Conservation (phyloP, 768 basidiomycete species). For the Boletus rex-veris region DNA sequence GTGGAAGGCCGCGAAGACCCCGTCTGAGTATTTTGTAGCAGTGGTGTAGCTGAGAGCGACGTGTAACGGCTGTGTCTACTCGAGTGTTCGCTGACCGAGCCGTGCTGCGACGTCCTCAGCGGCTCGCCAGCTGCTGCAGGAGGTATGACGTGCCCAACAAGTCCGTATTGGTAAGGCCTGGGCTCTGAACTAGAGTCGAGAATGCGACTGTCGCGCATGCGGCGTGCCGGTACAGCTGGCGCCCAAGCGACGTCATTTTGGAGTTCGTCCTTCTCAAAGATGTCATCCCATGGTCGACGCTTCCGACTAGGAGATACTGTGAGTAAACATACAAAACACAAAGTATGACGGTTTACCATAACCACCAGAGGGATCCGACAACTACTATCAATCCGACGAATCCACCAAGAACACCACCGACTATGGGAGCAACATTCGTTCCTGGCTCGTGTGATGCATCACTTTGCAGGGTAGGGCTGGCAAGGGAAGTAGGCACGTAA, state of each 20-base stretch:
- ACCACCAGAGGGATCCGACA: conserved; percentile 45
- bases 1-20: conserved; percentile 42
- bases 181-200: conserved; percentile 38
- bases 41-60: conserved; percentile 24
- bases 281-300: conserved; percentile 47
- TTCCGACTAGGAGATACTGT: conserved; percentile 36
- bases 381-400: conserved; percentile 48
- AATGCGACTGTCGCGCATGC: conserved; percentile 25
- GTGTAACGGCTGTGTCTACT: conserved; percentile 23
- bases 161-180: conserved; percentile 61
- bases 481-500: conserved; percentile 18
- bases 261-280: conserved; percentile 43
- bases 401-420: conserved; percentile 54
- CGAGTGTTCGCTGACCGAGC: conserved; percentile 20
- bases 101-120: conserved; percentile 34
- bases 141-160: conserved; percentile 45
- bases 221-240: conserved; percentile 16
- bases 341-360: conserved; percentile 39
- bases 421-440: conserved; percentile 42
- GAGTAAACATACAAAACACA: conserved; percentile 7
- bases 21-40: conserved; percentile 17
- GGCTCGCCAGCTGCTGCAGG: conserved; percentile 29
- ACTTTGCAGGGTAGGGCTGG: conserved; percentile 16
- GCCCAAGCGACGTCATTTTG: conserved; percentile 24
- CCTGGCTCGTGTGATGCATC: conserved; percentile 18